Conservation (phyloP, 1,139 yeast genomes). For the Yamadazyma atmosphaerica region DNA sequence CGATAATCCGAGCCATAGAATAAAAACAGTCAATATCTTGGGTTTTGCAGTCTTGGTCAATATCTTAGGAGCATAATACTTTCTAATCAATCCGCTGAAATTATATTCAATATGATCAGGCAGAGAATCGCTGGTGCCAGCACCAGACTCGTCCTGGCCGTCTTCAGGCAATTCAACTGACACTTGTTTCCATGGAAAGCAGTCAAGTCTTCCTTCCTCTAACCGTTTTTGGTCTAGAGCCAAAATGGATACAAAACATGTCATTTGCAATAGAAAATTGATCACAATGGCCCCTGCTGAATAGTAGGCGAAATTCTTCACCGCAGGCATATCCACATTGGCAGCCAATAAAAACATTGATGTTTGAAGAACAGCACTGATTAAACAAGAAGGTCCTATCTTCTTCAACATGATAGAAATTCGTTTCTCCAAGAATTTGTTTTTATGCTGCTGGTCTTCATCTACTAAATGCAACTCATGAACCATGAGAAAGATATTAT, state of each 20-base stretch:
- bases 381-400: constrained; percentile 84
- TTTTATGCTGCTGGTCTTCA: constrained; percentile 30
- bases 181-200: constrained; percentile 49
- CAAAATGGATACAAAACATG: constrained; percentile 75
- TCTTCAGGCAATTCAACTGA: constrained; percentile 12
- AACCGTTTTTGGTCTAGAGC: constrained; percentile 65
- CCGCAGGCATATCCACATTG: constrained; percentile 92
- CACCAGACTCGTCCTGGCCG: constrained; percentile 6
- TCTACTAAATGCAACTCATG: constrained; percentile 69
- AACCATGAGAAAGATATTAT: constrained; percentile 82
- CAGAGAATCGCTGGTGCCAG: constrained; percentile 11
- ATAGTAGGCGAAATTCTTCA: constrained; percentile 84
- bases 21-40: constrained; percentile 53
- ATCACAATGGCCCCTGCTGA: constrained; percentile 84
- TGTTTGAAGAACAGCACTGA: constrained; percentile 75
- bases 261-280: constrained; percentile 77
- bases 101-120: constrained; percentile 23
- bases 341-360: constrained; percentile 79
- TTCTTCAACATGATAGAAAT: constrained; percentile 64
- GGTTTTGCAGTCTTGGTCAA: constrained; percentile 49
- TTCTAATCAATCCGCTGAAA: constrained; percentile 25
- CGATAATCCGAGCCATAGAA: constrained; percentile 65
- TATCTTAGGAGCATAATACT: constrained; percentile 52
- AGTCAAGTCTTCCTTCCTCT: constrained; percentile 60
- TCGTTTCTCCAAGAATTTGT: constrained; percentile 37